These are phyloP conservation scores for Rhodotorula glutinis DNA, from an alignment of 1,284 basidiomycete genomes.

Conservation along the genomic window DNA sequence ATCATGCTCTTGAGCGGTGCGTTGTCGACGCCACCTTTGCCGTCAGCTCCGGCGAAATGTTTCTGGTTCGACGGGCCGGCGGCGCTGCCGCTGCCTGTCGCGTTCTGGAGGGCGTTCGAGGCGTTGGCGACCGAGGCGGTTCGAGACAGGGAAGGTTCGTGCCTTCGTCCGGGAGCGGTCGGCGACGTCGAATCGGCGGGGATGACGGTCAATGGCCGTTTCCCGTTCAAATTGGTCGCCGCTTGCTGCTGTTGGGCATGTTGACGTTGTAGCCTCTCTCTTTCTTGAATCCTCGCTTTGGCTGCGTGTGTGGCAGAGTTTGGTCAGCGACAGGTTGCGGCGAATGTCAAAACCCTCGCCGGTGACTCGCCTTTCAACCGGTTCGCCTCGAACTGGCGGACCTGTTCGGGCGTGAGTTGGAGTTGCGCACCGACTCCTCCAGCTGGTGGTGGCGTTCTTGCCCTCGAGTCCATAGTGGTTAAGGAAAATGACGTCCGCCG, in stretches of 20 bases:
- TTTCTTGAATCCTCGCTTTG: conserved; percentile 57
- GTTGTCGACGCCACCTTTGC: not conserved
- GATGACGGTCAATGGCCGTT: conserved; percentile 56
- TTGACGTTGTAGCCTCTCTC: conserved; percentile 48
- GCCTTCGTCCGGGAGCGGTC: conserved; percentile 49
- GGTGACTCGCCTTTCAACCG: conserved; percentile 22
- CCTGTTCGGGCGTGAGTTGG: conserved; percentile 24
- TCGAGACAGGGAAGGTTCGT: conserved; percentile 18
- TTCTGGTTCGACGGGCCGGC: conserved; percentile 2
- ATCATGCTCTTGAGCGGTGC: conserved; percentile 36
- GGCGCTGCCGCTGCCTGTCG: not conserved
- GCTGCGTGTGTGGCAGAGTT: conserved; percentile 13
- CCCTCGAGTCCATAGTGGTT: conserved; percentile 1
- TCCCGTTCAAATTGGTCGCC: conserved; percentile 57
- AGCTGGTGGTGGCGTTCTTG: not conserved
- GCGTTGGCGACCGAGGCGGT: conserved; percentile 11
- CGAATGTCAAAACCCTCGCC: not conserved
- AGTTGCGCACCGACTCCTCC: not conserved
- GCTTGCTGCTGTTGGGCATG: not conserved
- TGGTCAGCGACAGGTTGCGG: not conserved
- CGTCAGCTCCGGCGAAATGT: conserved; percentile 30
- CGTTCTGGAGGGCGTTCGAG: conserved; percentile 40
- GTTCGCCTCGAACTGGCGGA: conserved; percentile 22
- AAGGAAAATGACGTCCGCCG: no score
- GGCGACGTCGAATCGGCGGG: conserved; percentile 61